Percentiles rank a stretch among this genome's conserved stretches.
phyloP scores from a whole-genome alignment of 257 asterid genomes.

The Marsdenia floribunda region DNA sequence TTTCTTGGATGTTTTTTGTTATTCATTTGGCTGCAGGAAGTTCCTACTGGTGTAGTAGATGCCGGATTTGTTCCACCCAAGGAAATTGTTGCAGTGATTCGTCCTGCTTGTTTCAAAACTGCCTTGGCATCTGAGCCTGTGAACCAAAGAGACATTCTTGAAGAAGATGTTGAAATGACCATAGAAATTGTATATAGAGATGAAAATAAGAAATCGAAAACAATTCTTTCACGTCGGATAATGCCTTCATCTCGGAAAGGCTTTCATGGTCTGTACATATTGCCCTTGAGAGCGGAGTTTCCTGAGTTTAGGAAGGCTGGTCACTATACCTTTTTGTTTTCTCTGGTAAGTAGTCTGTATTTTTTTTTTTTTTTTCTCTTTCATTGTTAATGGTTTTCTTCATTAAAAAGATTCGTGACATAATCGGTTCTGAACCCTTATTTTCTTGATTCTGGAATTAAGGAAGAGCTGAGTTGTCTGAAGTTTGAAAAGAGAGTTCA shows the following conservation, averaged over 20 bases:
- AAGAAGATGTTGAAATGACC: slow-evolving; percentile 36
- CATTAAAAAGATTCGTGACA: too few relatives aligned
- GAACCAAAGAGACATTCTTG: slow-evolving; percentile 46
- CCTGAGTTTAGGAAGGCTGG: slow-evolving; percentile 46
- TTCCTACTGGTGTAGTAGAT: slow-evolving; percentile 32
- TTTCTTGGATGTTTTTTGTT: not conserved
- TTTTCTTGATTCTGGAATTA: slow-evolving; percentile 13
- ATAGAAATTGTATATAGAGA: slow-evolving; percentile 20
- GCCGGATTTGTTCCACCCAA: slow-evolving; percentile 52
- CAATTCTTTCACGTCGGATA: slow-evolving; percentile 27
- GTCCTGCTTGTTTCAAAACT: slow-evolving; percentile 39
- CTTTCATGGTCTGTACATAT: slow-evolving; percentile 44
- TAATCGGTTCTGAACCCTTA: slow-evolving; percentile 9
- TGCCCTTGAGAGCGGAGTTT: slow-evolving; percentile 24
- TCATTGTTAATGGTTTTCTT: not conserved
- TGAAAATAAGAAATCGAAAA: slow-evolving; percentile 3
- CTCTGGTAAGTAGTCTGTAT: slow-evolving; percentile 41
- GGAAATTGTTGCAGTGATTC: slow-evolving; percentile 49
- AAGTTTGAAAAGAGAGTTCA: slow-evolving; percentile 29
- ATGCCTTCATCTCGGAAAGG: slow-evolving; percentile 30
- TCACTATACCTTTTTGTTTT: slow-evolving; percentile 34
- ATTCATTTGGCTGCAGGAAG: slow-evolving; percentile 31
- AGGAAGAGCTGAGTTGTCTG: slow-evolving; percentile 28
- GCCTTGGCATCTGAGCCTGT: slow-evolving; percentile 24
- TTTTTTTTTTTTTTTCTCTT: not conserved